Percentiles rank a stretch among this genome's conserved stretches.
These are phyloP conservation scores for Rhizopus stolonifer DNA, from an alignment of 371 early-diverging fungal species.

Conservation along the genomic window DNA sequence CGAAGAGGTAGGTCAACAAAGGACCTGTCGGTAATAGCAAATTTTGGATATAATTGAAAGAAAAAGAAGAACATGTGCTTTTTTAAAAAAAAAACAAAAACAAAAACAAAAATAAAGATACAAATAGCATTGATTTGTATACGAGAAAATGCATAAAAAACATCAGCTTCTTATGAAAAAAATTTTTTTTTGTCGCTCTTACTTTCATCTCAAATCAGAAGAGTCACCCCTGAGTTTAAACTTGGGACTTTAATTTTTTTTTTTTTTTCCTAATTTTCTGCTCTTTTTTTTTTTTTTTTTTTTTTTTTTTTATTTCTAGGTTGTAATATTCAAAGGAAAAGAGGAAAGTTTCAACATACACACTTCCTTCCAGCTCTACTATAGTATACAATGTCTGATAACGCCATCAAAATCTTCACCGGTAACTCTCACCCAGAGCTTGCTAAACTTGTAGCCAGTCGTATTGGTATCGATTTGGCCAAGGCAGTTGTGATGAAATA, in stretches of 20 bases:
- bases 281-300: not conserved
- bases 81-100: too few relatives aligned
- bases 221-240: constrained; percentile 10
- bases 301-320: not conserved
- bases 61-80: too few relatives aligned
- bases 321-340: not conserved
- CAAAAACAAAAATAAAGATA: too few relatives aligned
- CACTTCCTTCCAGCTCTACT: not conserved
- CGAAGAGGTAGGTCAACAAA: too few relatives aligned
- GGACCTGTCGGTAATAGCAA: too few relatives aligned
- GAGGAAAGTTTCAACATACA: not conserved
- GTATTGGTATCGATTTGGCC: constrained; percentile 85
- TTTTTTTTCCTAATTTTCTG: constrained; percentile 2
- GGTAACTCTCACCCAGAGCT: constrained; percentile 96
- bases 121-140: too few relatives aligned
- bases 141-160: too few relatives aligned
- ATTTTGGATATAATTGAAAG: too few relatives aligned
- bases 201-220: not conserved
- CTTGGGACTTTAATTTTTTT: constrained; percentile 10
- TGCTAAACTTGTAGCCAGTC: constrained; percentile 85
- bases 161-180: too few relatives aligned
- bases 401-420: constrained; percentile 88
- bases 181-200: too few relatives aligned
- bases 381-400: constrained; percentile 42
- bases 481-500: constrained; percentile 91